Base-by-base conservation (phyloP, 306 rosid species). In the Mucuna pruriens region DNA sequence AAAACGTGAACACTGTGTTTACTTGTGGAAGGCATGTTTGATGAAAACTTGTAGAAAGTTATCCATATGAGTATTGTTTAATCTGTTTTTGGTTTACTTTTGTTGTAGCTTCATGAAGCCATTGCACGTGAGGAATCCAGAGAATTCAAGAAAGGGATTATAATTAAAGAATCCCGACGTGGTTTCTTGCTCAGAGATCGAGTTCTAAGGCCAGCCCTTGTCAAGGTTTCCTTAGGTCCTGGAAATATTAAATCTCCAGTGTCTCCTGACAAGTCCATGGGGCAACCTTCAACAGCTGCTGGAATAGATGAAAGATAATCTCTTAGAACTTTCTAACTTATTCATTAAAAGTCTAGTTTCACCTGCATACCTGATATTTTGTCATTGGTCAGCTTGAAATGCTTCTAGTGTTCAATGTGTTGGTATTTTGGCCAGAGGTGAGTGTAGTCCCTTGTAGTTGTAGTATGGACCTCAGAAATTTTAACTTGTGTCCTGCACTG, bases 191-290 rank as follows among this genome's bases (percentile, higher is more conserved):
- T 91, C 8, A 86, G 82, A 67, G 96, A 87, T 22, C 88, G 86
- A 66, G 90, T 95, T 86, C 73, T 95, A 45, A 91, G 99, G 90
- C 97, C 98, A 71, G 97, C 98, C 20, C 84, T 25, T 78, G 98
- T 95, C 67, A 93, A 90, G 82, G 99, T 95, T 71, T 93, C 99
- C 19, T 71, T 73, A 19, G 98, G 98, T 11, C 94, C 94, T 6
- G 91, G 94, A 71, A 86, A 77, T 46, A 88, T 84, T 82, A 85
- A 88, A 63, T 74, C 83, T 67, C 73, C 84, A 0, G 76, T 44
- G 23, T 71, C 89, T 38, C 15, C 87, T 48, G 84, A 81, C 69
- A 78, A 75, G 31, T 80, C 92, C 61, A 17, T 75, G 17, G 91
- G 79, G 76, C 88, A 80, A 34, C 83, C 93, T n/a, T 87, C 97